Evolutionary conservation across 306 rosid genomes (phyloP).

Genomic region (Vicia sativa): DNA sequence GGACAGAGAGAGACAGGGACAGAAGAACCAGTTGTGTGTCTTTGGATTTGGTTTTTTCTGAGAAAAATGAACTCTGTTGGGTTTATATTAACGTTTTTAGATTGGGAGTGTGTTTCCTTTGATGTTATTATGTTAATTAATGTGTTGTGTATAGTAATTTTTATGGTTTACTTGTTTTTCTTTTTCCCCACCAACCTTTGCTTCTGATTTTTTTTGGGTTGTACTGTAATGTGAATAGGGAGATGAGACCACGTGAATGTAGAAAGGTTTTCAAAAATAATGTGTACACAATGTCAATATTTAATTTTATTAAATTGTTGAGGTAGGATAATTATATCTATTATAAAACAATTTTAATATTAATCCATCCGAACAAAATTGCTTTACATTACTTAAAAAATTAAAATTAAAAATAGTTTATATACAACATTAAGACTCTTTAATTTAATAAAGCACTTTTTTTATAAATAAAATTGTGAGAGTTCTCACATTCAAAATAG

Average conservation of each 20-base stretch:
- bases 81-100: slow-evolving; percentile 25
- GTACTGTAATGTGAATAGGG: not conserved
- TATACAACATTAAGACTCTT: no score
- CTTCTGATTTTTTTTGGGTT: not conserved
- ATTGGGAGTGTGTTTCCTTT: not conserved
- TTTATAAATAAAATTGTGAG: no score
- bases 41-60: not conserved
- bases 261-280: not conserved
- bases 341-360: no score
- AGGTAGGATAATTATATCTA: not conserved
- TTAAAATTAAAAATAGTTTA: no score
- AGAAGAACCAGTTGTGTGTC: slow-evolving; percentile 16
- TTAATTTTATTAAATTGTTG: not conserved
- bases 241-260: slow-evolving; percentile 38
- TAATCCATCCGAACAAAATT: no score
- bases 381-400: no score
- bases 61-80: not conserved
- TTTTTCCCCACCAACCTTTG: not conserved
- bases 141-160: not conserved
- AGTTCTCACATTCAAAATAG: no score
- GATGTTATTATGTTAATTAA: not conserved
- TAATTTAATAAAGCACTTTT: no score
- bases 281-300: not conserved
- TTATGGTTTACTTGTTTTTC: slow-evolving; percentile 17
- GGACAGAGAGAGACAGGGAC: not conserved